Conservation (phyloP, 2,329 filamentous ascomycete species). For the Arthroderma sp. region DNA sequence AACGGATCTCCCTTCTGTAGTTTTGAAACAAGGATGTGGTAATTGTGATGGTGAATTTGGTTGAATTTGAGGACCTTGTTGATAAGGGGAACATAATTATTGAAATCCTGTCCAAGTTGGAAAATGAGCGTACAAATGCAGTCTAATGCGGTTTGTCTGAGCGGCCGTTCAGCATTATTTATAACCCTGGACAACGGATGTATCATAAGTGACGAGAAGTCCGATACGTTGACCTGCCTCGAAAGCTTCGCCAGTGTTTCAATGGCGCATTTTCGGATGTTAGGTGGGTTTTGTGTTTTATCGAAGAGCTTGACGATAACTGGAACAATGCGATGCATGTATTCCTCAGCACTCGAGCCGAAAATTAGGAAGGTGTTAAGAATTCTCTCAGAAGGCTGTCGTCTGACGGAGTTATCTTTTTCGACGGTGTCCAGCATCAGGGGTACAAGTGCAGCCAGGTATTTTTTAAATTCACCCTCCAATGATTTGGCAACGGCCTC, state of each 20-base stretch:
- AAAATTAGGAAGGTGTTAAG: conserved; percentile 94
- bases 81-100: conserved; percentile 86
- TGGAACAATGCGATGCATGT: conserved; percentile 97
- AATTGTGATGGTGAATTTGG: conserved; percentile 79
- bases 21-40: conserved; percentile 83
- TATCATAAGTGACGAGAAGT: conserved; percentile 92
- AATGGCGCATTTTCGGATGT: conserved; percentile 76
- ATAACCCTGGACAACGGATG: conserved; percentile 82
- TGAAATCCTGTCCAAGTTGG: conserved; percentile 87
- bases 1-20: conserved; percentile 86
- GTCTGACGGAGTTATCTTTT: conserved; percentile 62
- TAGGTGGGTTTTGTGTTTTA: conserved; percentile 65
- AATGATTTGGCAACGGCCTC: conserved; percentile 88
- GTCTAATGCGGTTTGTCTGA: conserved; percentile 77
- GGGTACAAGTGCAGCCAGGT: conserved; percentile 75
- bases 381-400: conserved; percentile 77
- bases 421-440: conserved; percentile 92
- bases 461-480: conserved; percentile 96
- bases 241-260: conserved; percentile 92
- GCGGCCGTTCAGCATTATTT: conserved; percentile 54
- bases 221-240: conserved; percentile 90
- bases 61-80: conserved; percentile 72
- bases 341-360: conserved; percentile 89
- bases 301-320: conserved; percentile 93
- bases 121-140: conserved; percentile 92